A percentile compares a stretch with the other conserved stretches of the same genome.
phyloP scores from a whole-genome alignment of 805 yeast species.

The Spathaspora boniae region DNA sequence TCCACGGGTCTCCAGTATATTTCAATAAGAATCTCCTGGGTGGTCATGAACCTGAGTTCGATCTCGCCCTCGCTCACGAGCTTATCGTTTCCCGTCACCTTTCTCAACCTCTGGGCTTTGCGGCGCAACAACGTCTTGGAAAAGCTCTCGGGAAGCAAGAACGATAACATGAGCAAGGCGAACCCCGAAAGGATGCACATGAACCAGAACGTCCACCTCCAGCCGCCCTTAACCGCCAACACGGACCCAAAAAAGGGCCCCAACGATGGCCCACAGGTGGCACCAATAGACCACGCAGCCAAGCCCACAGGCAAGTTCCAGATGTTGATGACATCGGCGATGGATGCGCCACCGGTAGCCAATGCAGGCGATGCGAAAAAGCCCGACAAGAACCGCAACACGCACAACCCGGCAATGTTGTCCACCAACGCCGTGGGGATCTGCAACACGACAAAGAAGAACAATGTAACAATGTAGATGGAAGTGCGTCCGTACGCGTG shows the following conservation, averaged over 20 bases:
- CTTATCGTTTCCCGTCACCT: conserved; percentile 46
- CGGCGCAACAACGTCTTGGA: conserved; percentile 42
- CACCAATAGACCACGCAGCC: conserved; percentile 51
- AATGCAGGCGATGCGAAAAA: conserved; percentile 54
- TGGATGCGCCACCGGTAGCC: conserved; percentile 57
- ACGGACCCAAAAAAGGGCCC: conserved; percentile 59
- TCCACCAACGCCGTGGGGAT: conserved; percentile 52
- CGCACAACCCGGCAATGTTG: conserved; percentile 48
- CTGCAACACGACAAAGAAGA: conserved; percentile 49
- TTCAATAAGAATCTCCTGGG: conserved; percentile 20
- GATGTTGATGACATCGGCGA: conserved; percentile 45
- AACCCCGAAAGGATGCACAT: conserved; percentile 26
- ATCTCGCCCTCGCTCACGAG: conserved; percentile 40
- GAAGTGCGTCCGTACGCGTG: conserved; percentile 51
- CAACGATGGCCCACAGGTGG: conserved; percentile 51
- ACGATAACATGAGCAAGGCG: conserved; percentile 21
- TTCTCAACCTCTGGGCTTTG: conserved; percentile 47
- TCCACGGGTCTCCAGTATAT: conserved; percentile 48
- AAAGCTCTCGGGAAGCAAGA: conserved; percentile 49
- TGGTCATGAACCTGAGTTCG: conserved; percentile 20
- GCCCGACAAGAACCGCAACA: conserved; percentile 52
- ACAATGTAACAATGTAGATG: conserved; percentile 44
- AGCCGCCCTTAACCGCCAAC: conserved; percentile 37
- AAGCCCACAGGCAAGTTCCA: conserved; percentile 45
- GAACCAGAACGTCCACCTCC: conserved; percentile 54